phyloP scores from a whole-genome alignment of 176 grass and related monocot genomes.

The Eragrostis curvula region DNA sequence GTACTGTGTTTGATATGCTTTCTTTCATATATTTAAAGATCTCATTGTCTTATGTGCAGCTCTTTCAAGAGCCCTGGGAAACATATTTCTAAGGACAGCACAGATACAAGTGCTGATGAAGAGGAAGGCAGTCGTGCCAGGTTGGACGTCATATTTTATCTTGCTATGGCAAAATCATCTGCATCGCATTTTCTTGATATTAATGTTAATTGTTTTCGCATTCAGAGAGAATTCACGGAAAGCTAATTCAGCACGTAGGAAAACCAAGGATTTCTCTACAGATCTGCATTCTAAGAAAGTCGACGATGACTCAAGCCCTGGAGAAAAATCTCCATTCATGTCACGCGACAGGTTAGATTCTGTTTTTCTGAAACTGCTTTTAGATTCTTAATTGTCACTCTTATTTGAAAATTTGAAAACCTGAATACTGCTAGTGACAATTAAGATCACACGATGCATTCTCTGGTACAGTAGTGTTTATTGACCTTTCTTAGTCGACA shows the following conservation, averaged over 20 bases:
- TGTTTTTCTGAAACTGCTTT: conserved; percentile 19
- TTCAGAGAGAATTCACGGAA: conserved; percentile 50
- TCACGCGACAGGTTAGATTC: conserved; percentile 43
- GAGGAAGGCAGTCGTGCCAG: conserved; percentile 57
- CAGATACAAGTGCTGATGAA: conserved; percentile 61
- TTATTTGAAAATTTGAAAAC: neutral
- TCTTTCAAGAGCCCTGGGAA: conserved; percentile 59
- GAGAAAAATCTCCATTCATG: conserved; percentile 47
- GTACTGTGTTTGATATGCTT: neutral
- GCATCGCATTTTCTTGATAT: neutral
- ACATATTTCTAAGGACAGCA: conserved; percentile 40
- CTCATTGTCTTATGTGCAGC: conserved; percentile 39
- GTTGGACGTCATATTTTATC: conserved; percentile 46
- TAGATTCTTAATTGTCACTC: too few relatives aligned
- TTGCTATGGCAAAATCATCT: neutral
- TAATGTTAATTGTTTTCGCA: neutral
- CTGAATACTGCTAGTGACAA: neutral
- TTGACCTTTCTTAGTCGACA: neutral
- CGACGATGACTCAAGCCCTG: conserved; percentile 33
- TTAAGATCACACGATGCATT: neutral
- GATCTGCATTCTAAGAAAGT: conserved; percentile 39
- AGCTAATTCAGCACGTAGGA: conserved; percentile 59
- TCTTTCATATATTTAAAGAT: conserved; percentile 10
- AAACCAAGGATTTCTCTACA: conserved; percentile 54
- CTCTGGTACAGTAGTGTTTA: neutral